Evolutionary conservation across 345 rosid species (phyloP).

Genomic region (Trapa incisa): DNA sequence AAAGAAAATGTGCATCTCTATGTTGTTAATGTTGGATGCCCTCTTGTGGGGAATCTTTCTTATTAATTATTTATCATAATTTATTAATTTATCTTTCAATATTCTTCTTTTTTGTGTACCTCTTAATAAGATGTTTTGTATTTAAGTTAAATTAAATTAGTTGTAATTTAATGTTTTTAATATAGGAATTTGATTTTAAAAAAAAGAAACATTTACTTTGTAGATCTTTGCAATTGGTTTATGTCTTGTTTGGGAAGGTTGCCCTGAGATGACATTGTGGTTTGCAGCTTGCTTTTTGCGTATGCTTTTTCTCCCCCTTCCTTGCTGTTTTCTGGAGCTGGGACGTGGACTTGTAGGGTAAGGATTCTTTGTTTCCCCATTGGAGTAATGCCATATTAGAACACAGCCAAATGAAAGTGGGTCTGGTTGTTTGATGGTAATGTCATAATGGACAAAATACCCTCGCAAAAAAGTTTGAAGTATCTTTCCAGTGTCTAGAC

Average conservation of each 20-base stretch:
- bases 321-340: neutral
- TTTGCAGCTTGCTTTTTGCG: conserved; percentile 3
- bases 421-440: neutral
- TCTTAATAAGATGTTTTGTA: too few species aligned
- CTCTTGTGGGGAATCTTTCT: neutral
- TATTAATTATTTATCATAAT: conserved; percentile 1
- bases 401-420: neutral
- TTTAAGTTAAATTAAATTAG: too few species aligned
- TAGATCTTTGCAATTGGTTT: neutral
- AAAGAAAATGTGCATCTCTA: neutral
- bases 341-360: neutral
- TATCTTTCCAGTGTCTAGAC: too few species aligned
- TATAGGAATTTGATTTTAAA: too few species aligned
- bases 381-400: conserved; percentile 11
- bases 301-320: neutral
- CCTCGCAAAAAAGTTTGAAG: too few species aligned
- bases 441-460: too few species aligned
- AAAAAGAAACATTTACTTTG: too few species aligned
- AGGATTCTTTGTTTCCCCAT: conserved; percentile 12
- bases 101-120: too few species aligned
- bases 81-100: neutral
- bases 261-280: neutral
- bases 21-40: conserved; percentile 7
- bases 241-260: neutral
- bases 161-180: too few species aligned